Evolutionary conservation across 2,329 filamentous ascomycete genomes (phyloP), one percentile per base, ranked within the genome.

Genomic region (Trichothecium sympodiale): DNA sequence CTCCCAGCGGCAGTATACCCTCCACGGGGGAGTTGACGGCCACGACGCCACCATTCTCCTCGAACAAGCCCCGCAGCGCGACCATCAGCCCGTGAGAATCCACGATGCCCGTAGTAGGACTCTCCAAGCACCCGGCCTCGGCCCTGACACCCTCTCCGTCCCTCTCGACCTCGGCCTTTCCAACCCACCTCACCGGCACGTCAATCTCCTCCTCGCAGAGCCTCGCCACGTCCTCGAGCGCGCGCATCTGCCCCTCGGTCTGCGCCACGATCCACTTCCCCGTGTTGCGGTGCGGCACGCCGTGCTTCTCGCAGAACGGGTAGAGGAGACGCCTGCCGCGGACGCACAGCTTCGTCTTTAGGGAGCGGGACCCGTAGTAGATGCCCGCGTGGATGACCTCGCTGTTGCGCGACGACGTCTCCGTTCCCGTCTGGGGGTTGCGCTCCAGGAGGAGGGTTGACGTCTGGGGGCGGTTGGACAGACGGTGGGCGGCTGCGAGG

Each of bases 181-280:
- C 55, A 2, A 96, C 60, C 62, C 86, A 91, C 7, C 76, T 66
- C 26, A 80, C 81, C 1, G 86, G 84, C 0, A 93, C 80, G 47
- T 47, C 53, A n/a, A 62, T 49, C 1, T 47, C 46, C 2, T 44
- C 43, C 1, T 48, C 41, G 42, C 64, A 71, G 34, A 69, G 60
- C 8, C 51, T 52, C 42, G 71, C 60, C 15, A 81, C 57, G 15
- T 51, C 55, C 45, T 77, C 59, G 3, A 72, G 73, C 31, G 74
- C 75, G n/a, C 63, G 68, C 52, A 74, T 70, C 62, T 96, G 84
- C 32, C 61, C 62, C 2, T 68, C 67, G 35, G 77, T 81, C 62
- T 96, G 91, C 1, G 89, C 89, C 2, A 96, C 83, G 49, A 96
- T 83, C 88, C 89, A 95, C 64, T 95, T 96, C 40, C 87, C 87